Percentiles rank a stretch among this genome's conserved stretches.
phyloP scores from a whole-genome alignment of 805 yeast genomes.

The Maudiozyma bulderi region DNA sequence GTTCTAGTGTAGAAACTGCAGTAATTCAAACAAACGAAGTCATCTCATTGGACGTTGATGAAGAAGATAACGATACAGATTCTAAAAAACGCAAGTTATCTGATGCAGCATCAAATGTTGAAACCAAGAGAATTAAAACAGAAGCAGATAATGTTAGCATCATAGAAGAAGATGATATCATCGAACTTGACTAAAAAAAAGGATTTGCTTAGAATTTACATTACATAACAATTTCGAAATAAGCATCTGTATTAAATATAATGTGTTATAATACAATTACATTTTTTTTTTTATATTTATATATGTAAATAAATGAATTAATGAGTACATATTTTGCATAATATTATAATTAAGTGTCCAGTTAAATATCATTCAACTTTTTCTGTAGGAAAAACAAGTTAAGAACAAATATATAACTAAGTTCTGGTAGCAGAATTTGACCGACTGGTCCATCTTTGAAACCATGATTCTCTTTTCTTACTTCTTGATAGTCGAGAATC shows the following conservation, averaged over 20 bases:
- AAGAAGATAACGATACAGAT: slow-evolving; percentile 6
- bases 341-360: neutral
- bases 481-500: slow-evolving; percentile 16
- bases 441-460: slow-evolving; percentile 34
- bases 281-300: neutral
- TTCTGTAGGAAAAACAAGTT: neutral
- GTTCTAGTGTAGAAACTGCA: neutral
- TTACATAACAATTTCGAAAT: too few relatives aligned
- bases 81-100: slow-evolving; percentile 4
- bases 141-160: slow-evolving; percentile 1
- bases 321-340: neutral
- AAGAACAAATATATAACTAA: neutral
- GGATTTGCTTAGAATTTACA: neutral
- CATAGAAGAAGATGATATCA: slow-evolving; percentile 4
- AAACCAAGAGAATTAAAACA: neutral
- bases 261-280: neutral
- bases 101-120: neutral
- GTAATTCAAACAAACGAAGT: neutral
- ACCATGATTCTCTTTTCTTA: slow-evolving; percentile 36
- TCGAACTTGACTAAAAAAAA: neutral
- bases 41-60: neutral
- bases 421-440: slow-evolving; percentile 18
- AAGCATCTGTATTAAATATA: neutral
- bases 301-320: neutral
- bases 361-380: neutral